Percentiles rank a stretch among this genome's conserved stretches.
Conservation (phyloP, 2,329 filamentous ascomycete genomes). For the Fusarium clavum region DNA sequence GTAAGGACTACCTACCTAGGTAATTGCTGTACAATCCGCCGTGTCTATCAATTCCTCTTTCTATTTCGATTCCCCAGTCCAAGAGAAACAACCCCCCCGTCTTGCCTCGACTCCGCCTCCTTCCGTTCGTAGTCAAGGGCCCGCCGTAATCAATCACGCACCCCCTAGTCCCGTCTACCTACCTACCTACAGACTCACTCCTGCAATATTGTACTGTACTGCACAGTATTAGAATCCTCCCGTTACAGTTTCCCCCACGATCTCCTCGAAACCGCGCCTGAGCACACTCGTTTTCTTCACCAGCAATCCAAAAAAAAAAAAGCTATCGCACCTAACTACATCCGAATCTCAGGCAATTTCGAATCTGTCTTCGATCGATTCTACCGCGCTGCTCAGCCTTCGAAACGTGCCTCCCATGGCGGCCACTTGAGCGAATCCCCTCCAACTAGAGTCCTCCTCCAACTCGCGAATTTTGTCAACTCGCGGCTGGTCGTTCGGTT, state of each 20-base stretch:
- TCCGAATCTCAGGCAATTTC: background rate
- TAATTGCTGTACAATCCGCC: background rate
- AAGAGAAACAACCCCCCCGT: constrained; percentile 3
- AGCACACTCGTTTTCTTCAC: constrained; percentile 24
- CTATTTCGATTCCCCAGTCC: background rate
- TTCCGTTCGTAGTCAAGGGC: constrained; percentile 21
- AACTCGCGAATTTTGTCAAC: constrained; percentile 39
- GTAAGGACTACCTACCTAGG: background rate
- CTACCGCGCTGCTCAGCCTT: background rate
- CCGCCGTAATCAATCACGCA: constrained; percentile 23
- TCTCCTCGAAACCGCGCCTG: constrained; percentile 23
- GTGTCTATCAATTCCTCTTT: constrained; percentile 2
- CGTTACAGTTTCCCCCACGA: constrained; percentile 25
- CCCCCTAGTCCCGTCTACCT: background rate
- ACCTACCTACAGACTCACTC: background rate
- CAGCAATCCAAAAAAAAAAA: background rate
- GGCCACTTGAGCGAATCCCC: constrained; percentile 29
- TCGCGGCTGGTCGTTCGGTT: constrained; percentile 45
- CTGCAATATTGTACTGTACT: background rate
- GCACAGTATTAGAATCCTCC: constrained; percentile 24
- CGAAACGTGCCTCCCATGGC: constrained; percentile 36
- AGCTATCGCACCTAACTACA: constrained; percentile 7
- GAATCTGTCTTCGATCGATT: constrained; percentile 5
- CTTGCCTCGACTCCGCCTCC: constrained; percentile 12
- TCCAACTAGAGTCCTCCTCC: constrained; percentile 14